Base-by-base conservation (phyloP, 1,284 basidiomycete genomes). In the Leccinum huronense region DNA sequence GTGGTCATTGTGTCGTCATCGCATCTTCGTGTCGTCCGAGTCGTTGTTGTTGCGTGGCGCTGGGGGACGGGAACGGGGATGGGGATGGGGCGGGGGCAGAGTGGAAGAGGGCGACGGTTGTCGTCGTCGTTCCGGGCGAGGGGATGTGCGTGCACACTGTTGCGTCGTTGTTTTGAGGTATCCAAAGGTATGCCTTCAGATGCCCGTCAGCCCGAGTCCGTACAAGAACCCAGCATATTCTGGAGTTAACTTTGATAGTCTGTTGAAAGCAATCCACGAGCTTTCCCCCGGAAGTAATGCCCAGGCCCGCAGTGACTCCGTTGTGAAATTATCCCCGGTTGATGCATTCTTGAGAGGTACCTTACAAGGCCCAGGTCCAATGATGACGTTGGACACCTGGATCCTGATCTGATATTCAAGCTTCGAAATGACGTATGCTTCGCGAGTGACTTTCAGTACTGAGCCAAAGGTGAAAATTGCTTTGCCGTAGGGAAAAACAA, bases 271-370 rank as follows among this genome's bases (percentile, higher is more conserved):
- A 70, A 97, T 95, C 89, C 95, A 97, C 0, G 94, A 94, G 66
- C 91, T 93, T 72, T 95, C 92, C 51, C n/a, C 87, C 84, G 0
- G 91, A 86, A 0, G 90, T 87, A 60, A 95, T 88, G 5, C 92
- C 87, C 63, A 99, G 78, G 2, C 91, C 97, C 2, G 94, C 91
- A 1, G 95, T 93, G 0, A 97, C 96, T 14, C 97, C 97, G 67
- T 97, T 97, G 78, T 99, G 96, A 77, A 99, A 99, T 66, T 95
- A 92, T 16, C 95, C 95, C 97, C 97, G 99, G 63, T 85, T 87
- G 9, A 87, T 77, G 45, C 87, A 88, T 53, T 97, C 95, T 4
- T 75, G 69, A 4, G 84, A 27, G 23, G 80, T 62, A 92, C 84
- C 73, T 88, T 90, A 48, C 86, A 86, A 31, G 77, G 69, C 66